Evolutionary conservation across 306 rosid species (phyloP), one percentile per base, ranked within the genome.

Genomic region (Cicer yamashitae): DNA sequence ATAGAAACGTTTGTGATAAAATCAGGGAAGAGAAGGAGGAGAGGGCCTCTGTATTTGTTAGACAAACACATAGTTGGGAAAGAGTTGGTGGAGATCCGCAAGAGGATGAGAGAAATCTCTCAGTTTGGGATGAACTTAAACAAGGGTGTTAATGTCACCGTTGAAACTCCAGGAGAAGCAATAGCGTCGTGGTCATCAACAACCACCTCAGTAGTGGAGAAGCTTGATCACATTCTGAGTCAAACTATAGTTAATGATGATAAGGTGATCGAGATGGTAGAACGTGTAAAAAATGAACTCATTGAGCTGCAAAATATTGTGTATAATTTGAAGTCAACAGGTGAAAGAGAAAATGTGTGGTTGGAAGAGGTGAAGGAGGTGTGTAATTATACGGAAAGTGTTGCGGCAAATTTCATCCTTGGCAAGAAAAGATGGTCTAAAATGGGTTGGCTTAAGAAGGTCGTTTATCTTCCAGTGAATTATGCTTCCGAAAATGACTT

Each of bases 291-390:
- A 15, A 43, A 8, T 2, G 57, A 7, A 0, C 54, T 78, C 13
- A 10, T 1, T 0, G 2, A 15, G 10, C 2, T 41, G 66, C 25
- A 41, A 8, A 71, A 52, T 0, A 7, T 71, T 25, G 11, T 41
- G 66, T 7, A 11, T 8, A 22, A 15, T 41, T 40, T 41, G 11
- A 34, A 7, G 5, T 41, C 50, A 22, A 15, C 25, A 13, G 7
- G 41, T 47, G 43, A 71, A 12, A 79, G 50, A 30, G 77, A 71
- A 15, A 79, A 3, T 30, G 50, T 53, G 2, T 79, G 78, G 70
- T 2, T 72, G 62, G 46, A 54, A 38, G 70, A 79, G 57, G 62
- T 73, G 14, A 56, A 56, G 22, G 59, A 13, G 0, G 13, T 79
- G 6, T 79, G 74, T 45, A 6, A 13, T 8, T 13, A 44, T 0